Evolutionary conservation across 1,284 basidiomycete genomes (phyloP), one percentile per base, ranked within the genome.

Genomic region (Porogramme epimiltina): DNA sequence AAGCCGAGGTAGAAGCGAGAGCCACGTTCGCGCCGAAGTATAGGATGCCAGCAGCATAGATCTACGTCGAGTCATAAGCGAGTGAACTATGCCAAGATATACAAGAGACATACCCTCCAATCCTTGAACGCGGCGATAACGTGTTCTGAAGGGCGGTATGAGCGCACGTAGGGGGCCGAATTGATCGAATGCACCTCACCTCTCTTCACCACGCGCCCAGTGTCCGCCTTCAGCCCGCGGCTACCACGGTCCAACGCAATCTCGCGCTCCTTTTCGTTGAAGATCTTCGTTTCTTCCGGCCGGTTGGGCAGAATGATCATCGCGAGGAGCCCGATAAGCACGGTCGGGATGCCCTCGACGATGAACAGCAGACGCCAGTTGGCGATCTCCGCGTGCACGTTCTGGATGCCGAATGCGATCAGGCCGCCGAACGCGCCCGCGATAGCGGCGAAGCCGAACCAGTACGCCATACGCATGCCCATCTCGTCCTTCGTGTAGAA

Each of bases 1-100:
- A 95, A 0, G 90, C 93, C 3, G 86, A 85, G 38, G 91, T 86
- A 2, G 86, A 87, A 10, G 89, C 88, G 2, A 93, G 75, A 1
- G 86, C 85, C 47, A 85, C 81, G 67, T 95, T 95, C 52, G 90
- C 74, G 23, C 87, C 89, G 56, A 90, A 91, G 67, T 88, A 90
- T 42, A 87, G 80, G 19, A 83, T 70, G 0, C 86, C 84, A 19
- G 77, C 85, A 6, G 72, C 58, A 55, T 87, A 88, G 16, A 87
- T 73, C 84, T 87, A 9, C 20, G 39, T 4, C 3, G 3, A 2
- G 19, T 25, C 25, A 34, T 58, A 23, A 48, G 20, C 28, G 26
- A 41, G 16, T 20, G 22, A 8, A 9, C 34, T n/a, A 46, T 19
- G 5, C 4, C 23, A 4, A 19, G 20, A 40, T 38, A 31, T 45